Conservation (phyloP, 2,329 filamentous ascomycete species). For the Phaeosphaeria sp. region DNA sequence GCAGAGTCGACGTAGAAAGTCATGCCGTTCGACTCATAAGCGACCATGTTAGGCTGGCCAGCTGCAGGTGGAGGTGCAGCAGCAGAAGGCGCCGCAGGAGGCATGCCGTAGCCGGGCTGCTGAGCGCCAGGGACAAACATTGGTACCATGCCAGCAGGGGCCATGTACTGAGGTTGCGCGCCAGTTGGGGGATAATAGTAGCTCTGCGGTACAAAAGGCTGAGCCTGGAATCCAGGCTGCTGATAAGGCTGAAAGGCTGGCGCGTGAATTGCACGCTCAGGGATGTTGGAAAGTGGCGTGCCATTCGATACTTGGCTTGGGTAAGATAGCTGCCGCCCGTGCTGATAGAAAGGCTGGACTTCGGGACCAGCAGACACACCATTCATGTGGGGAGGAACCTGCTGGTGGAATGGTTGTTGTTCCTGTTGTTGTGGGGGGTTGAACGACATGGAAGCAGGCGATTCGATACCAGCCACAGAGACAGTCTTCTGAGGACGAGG, state of each 20-base stretch:
- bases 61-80: constrained; percentile 40
- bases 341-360: constrained; percentile 59
- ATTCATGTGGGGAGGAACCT: constrained; percentile 79
- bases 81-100: constrained; percentile 40
- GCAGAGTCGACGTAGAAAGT: constrained; percentile 90
- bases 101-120: constrained; percentile 54
- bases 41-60: constrained; percentile 64
- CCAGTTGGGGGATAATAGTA: constrained; percentile 68
- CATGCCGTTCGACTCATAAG: constrained; percentile 93
- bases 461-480: constrained; percentile 91
- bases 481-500: constrained; percentile 94
- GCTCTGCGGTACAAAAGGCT: constrained; percentile 46
- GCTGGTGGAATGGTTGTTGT: constrained; percentile 91
- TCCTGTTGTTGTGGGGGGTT: constrained; percentile 69
- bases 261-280: constrained; percentile 89
- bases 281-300: constrained; percentile 89
- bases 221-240: constrained; percentile 61
- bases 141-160: constrained; percentile 57
- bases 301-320: constrained; percentile 73
- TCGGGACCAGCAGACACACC: constrained; percentile 60
- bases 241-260: constrained; percentile 79
- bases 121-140: constrained; percentile 65
- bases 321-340: constrained; percentile 72
- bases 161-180: constrained; percentile 51
- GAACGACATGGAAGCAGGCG: constrained; percentile 69